Evolutionary conservation across 345 rosid species (phyloP).

Genomic region (Populus deltoides): DNA sequence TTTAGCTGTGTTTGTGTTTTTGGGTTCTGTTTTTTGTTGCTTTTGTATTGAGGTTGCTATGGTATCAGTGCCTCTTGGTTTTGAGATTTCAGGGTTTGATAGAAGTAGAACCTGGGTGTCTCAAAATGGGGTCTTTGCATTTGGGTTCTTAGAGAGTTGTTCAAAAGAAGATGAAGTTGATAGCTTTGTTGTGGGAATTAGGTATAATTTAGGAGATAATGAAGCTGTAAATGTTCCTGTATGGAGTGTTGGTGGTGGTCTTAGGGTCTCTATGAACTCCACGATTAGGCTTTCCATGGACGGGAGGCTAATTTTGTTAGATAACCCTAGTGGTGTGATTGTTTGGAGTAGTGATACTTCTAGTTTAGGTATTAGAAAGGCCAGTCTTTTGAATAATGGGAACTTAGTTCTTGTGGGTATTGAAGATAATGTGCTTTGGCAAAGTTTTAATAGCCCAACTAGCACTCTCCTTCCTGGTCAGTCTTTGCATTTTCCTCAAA

Average conservation of each 20-base stretch:
- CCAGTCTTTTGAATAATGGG: conserved; percentile 36
- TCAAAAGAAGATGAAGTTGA: conserved; percentile 18
- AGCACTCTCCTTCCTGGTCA: conserved; percentile 42
- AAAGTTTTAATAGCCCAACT: conserved; percentile 36
- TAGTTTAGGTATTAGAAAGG: conserved; percentile 34
- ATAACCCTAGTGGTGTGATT: conserved; percentile 28
- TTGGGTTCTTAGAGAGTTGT: conserved; percentile 32
- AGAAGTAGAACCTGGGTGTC: conserved; percentile 36
- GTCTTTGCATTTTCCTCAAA: conserved; percentile 34
- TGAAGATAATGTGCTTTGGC: conserved; percentile 32
- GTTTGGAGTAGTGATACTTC: conserved; percentile 37
- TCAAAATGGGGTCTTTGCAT: conserved; percentile 38
- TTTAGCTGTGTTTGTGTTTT: conserved; percentile 23
- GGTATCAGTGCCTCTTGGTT: conserved; percentile 40
- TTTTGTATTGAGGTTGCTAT: conserved; percentile 24
- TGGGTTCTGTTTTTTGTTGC: conserved; percentile 23
- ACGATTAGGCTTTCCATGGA: conserved; percentile 34
- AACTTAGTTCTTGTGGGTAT: conserved; percentile 33
- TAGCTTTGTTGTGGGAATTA: conserved; percentile 32
- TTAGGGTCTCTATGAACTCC: conserved; percentile 36
- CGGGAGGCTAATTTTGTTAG: conserved; percentile 39
- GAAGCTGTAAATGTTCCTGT: conserved; percentile 33
- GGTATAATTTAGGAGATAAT: conserved; percentile 34
- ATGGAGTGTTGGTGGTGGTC: conserved; percentile 38
- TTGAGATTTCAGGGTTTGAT: conserved; percentile 38